Percentiles rank a stretch among this genome's conserved stretches.
Evolutionary conservation across 768 basidiomycete species (phyloP).

Genomic region (Leccinum incarnatum): DNA sequence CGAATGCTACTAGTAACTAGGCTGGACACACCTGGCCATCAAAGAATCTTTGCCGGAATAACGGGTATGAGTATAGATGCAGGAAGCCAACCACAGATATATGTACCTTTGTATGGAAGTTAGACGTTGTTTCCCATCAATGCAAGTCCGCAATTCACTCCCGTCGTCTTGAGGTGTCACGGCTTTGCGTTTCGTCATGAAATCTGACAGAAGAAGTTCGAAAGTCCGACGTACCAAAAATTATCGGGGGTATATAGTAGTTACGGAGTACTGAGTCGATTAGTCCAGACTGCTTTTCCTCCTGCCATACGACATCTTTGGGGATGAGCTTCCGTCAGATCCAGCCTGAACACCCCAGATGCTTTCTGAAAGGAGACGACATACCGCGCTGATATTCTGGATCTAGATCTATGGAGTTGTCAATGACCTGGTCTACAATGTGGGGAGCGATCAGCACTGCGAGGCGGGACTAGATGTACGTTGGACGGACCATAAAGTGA

Average conservation of each 20-base stretch:
- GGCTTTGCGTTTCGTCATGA: conserved; percentile 29
- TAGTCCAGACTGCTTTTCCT: conserved; percentile 54
- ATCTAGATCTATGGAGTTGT: conserved; percentile 50
- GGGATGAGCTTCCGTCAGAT: neutral
- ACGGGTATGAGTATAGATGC: neutral
- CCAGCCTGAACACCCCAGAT: neutral
- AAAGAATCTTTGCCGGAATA: conserved; percentile 42
- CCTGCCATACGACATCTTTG: conserved; percentile 63
- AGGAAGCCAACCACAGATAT: neutral
- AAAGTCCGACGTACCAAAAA: conserved; percentile 48
- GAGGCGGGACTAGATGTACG: neutral
- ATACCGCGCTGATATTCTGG: conserved; percentile 67
- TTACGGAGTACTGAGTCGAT: conserved; percentile 66
- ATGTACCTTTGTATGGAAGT: conserved; percentile 60
- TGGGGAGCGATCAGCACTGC: neutral
- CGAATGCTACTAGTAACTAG: neutral
- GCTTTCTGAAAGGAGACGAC: conserved; percentile 3
- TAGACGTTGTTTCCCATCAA: conserved; percentile 73
- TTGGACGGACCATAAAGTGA: conserved; percentile 40
- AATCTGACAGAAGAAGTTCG: neutral
- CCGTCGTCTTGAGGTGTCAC: conserved; percentile 40
- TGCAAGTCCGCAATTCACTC: conserved; percentile 49
- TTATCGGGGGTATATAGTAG: conserved; percentile 64
- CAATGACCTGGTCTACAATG: conserved; percentile 44
- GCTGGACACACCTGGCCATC: conserved; percentile 47